Evolutionary conservation across 108 stramenopile genomes (phyloP).

Genomic region (Aurantiochytrium sp.): DNA sequence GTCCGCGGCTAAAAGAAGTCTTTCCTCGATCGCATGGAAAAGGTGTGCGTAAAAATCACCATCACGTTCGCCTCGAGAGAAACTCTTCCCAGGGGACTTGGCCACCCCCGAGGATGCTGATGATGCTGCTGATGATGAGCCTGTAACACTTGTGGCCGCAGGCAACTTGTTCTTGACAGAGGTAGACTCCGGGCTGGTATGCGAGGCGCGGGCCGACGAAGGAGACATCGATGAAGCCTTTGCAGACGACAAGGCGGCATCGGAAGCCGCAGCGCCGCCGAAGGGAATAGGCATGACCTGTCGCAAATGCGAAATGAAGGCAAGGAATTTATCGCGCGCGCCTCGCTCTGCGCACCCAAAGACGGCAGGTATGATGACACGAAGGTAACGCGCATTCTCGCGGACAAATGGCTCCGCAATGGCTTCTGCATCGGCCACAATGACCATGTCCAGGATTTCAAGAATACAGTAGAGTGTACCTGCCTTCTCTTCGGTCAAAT

Average conservation of each 20-base stretch:
- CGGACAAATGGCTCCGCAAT: neutral
- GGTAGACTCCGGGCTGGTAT: no score
- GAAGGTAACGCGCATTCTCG: neutral
- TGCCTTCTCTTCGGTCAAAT: neutral
- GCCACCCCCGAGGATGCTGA: no score
- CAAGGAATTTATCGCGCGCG: neutral
- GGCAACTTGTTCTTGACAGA: no score
- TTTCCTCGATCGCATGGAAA: neutral
- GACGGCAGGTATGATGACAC: neutral
- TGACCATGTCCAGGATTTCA: neutral
- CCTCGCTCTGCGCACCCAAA: conserved; percentile 16
- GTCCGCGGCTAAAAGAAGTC: neutral
- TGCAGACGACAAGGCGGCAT: neutral
- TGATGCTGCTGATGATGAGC: no score
- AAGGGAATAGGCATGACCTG: neutral
- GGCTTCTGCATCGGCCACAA: neutral
- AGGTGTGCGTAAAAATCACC: neutral
- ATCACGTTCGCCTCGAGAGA: neutral
- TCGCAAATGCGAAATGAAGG: neutral
- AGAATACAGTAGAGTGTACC: neutral
- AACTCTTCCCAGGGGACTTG: no score
- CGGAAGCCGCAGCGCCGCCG: neutral
- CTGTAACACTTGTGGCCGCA: no score
- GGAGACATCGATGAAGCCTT: neutral
- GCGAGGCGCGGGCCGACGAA: neutral